phyloP scores from a whole-genome alignment of 2,329 filamentous ascomycete species.

The Fusarium sacchari region DNA sequence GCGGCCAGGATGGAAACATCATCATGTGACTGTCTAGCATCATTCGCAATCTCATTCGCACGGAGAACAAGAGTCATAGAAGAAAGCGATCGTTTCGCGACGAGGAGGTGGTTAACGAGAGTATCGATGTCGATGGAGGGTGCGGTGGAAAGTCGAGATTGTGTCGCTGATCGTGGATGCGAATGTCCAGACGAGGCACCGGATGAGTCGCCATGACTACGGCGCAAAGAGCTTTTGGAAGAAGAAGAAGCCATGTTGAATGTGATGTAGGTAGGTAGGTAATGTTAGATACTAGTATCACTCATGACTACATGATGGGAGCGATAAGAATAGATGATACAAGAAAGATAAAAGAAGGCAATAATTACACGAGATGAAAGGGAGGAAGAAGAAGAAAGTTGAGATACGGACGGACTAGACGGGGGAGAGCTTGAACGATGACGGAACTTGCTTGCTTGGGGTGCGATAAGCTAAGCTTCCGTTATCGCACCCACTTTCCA shows the following conservation, averaged over 20 bases:
- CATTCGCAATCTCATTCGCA: conserved; percentile 85
- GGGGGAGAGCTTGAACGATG: conserved; percentile 34
- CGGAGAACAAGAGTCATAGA: conserved; percentile 85
- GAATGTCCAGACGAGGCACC: conserved; percentile 48
- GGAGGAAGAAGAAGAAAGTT: conserved; percentile 12
- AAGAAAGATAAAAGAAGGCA: background rate
- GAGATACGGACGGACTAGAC: background rate
- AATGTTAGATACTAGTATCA: conserved; percentile 2
- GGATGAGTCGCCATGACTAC: conserved; percentile 50
- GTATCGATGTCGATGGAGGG: conserved; percentile 68
- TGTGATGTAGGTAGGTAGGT: background rate
- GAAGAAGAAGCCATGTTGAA: conserved; percentile 51
- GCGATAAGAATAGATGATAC: background rate
- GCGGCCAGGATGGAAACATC: conserved; percentile 79
- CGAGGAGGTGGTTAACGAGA: conserved; percentile 84
- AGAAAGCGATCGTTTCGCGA: conserved; percentile 86
- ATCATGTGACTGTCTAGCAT: conserved; percentile 79
- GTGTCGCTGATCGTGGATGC: conserved; percentile 41
- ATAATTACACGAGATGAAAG: conserved; percentile 7
- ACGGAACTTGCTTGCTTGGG: conserved; percentile 29
- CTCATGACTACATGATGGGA: conserved; percentile 41
- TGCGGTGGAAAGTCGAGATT: conserved; percentile 42
- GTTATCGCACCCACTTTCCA: conserved; percentile 29
- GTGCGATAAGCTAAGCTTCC: conserved; percentile 37
- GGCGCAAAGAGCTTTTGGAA: conserved; percentile 47